Evolutionary conservation across 2,329 filamentous ascomycete genomes (phyloP).

Genomic region (Penicillium italicum): DNA sequence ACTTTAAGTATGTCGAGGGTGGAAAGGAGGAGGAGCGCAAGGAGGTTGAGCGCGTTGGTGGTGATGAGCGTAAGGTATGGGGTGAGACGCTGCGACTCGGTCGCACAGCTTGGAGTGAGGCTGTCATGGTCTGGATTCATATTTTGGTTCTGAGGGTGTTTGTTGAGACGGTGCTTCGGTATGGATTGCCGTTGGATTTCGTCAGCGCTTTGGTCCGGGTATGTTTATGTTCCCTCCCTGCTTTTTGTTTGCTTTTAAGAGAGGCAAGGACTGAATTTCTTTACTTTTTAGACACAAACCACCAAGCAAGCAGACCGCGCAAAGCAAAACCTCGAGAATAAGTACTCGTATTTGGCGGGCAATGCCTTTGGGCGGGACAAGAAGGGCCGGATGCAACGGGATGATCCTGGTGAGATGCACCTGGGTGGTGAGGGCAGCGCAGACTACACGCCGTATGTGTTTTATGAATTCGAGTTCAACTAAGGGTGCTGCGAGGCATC

Average conservation of each 20-base stretch:
- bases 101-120: constrained; percentile 91
- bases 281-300: constrained; percentile 59
- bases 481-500: constrained; percentile 28
- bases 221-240: constrained; percentile 32
- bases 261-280: neutral
- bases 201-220: constrained; percentile 82
- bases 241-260: neutral
- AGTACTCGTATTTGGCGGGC: constrained; percentile 87
- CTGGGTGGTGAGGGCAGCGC: constrained; percentile 64
- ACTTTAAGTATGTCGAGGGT: constrained; percentile 89
- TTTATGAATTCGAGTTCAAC: constrained; percentile 85
- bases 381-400: constrained; percentile 85
- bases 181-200: constrained; percentile 87
- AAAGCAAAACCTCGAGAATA: constrained; percentile 72
- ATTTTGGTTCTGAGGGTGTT: constrained; percentile 88
- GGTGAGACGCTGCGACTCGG: constrained; percentile 84
- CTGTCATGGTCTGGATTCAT: constrained; percentile 94
- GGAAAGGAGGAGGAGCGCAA: constrained; percentile 83
- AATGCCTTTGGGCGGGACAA: constrained; percentile 94
- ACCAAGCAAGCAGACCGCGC: constrained; percentile 77
- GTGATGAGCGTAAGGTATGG: constrained; percentile 88
- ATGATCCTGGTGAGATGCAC: constrained; percentile 86
- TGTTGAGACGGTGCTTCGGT: constrained; percentile 95
- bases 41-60: constrained; percentile 76
- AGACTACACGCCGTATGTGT: constrained; percentile 95